Percentiles rank a stretch among this genome's conserved stretches.
phyloP scores from a whole-genome alignment of 495 filamentous ascomycete genomes.

The Elasticomyces elasticus region DNA sequence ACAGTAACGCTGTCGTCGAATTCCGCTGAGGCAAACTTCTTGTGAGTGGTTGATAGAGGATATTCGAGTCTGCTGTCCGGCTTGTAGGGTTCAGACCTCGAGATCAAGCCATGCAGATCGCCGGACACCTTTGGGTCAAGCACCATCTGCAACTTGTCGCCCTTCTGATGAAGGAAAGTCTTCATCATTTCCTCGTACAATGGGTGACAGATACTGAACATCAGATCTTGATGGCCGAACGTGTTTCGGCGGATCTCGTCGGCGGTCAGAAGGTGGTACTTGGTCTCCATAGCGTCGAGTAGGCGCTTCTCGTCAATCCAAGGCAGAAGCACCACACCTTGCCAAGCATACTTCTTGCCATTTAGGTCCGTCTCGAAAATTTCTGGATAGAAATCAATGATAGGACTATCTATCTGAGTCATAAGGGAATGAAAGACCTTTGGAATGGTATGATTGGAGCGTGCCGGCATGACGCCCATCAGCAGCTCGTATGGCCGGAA shows the following conservation, averaged over 20 bases:
- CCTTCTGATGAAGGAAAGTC: too few species aligned
- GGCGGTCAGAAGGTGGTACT: conserved; percentile 64
- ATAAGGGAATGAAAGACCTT: conserved; percentile 79
- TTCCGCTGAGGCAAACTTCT: too few species aligned
- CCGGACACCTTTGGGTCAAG: too few species aligned
- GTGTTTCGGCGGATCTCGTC: conserved; percentile 73
- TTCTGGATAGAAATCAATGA: conserved; percentile 94
- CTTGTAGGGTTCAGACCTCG: too few species aligned
- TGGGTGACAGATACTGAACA: conserved; percentile 74
- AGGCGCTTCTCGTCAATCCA: conserved; percentile 92
- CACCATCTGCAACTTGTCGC: too few species aligned
- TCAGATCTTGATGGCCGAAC: conserved; percentile 67
- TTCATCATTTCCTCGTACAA: too few species aligned
- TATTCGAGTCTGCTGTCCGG: conserved; percentile 69
- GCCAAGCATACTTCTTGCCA: conserved; percentile 97
- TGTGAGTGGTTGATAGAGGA: conserved; percentile 76
- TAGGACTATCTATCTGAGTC: conserved; percentile 75
- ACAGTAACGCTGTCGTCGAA: too few species aligned
- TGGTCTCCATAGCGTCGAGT: conserved; percentile 69
- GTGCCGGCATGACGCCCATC: conserved; percentile 93
- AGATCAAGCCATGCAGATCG: too few species aligned
- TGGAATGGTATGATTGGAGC: conserved; percentile 84
- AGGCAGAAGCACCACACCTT: conserved; percentile 84
- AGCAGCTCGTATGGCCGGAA: conserved; percentile 94
- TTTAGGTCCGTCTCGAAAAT: conserved; percentile 90